Conservation (phyloP, 169 alveolate genomes). For the Cryptosporidium ryanae region DNA sequence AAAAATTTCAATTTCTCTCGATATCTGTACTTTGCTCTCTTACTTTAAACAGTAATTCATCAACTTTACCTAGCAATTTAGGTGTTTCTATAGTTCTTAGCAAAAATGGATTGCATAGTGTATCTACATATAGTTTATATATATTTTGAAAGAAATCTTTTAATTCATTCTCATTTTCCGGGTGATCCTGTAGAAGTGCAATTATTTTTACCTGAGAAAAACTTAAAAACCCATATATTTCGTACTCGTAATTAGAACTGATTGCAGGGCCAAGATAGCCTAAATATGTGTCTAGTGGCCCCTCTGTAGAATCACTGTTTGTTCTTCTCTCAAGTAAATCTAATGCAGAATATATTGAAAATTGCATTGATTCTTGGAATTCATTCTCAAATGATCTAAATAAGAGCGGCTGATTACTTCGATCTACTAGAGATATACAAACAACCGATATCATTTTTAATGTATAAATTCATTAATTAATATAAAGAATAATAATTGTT, state of each 20-base stretch:
- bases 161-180: constrained; percentile 56
- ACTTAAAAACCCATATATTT: constrained; percentile 68
- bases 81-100: constrained; percentile 71
- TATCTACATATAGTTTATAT: constrained; percentile 52
- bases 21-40: constrained; percentile 19
- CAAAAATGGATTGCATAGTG: constrained; percentile 63
- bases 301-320: constrained; percentile 13
- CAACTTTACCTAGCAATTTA: constrained; percentile 34
- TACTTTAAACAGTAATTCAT: constrained; percentile 13
- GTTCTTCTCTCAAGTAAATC: constrained; percentile 56
- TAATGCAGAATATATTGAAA: constrained; percentile 54
- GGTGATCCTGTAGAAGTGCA: constrained; percentile 66
- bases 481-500: background rate
- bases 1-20: constrained; percentile 2
- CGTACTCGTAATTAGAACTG: constrained; percentile 62
- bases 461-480: background rate
- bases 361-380: constrained; percentile 36
- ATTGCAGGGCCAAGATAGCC: constrained; percentile 72
- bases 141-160: constrained; percentile 30
- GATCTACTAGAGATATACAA: constrained; percentile 38
- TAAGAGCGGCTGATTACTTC: constrained; percentile 60
- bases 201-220: constrained; percentile 62
- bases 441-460: constrained; percentile 38
- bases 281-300: constrained; percentile 47
- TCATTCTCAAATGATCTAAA: constrained; percentile 72